These are phyloP conservation scores for Fraxinus latifolia DNA, from an alignment of 305 asterid genomes.

Conservation along the genomic window DNA sequence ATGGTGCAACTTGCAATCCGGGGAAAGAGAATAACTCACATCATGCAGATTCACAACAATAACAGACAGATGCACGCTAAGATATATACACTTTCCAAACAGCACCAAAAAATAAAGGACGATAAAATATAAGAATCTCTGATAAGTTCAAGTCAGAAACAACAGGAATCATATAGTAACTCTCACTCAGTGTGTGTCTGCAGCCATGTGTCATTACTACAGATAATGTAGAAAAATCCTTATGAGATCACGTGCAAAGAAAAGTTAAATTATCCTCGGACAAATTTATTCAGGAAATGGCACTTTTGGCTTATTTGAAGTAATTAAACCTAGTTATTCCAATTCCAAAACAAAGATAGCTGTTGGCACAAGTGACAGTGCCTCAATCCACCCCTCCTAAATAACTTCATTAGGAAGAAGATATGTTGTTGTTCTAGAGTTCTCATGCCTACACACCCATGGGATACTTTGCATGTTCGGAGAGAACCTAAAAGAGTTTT, in stretches of 20 bases:
- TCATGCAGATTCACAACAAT: not conserved
- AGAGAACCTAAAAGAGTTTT: not conserved
- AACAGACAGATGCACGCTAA: not conserved
- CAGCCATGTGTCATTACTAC: not conserved
- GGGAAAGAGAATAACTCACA: not conserved
- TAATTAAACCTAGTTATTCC: not conserved
- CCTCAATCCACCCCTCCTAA: not conserved
- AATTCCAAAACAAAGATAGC: not conserved
- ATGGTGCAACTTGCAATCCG: not conserved
- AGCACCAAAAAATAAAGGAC: not conserved
- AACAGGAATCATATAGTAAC: not conserved
- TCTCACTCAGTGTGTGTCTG: not conserved
- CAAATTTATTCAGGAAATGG: not conserved
- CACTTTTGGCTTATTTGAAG: not conserved
- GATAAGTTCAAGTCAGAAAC: not conserved
- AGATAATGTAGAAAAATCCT: not conserved
- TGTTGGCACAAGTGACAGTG: not conserved
- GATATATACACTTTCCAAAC: not conserved
- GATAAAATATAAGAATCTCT: not conserved
- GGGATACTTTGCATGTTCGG: not conserved
- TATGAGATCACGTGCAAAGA: not conserved
- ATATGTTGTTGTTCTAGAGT: not conserved
- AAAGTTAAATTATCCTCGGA: not conserved
- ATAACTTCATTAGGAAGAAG: not conserved
- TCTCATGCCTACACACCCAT: not conserved